Base-by-base conservation (phyloP, 2,329 filamentous ascomycete genomes). In the Alternaria triticimaculans region DNA sequence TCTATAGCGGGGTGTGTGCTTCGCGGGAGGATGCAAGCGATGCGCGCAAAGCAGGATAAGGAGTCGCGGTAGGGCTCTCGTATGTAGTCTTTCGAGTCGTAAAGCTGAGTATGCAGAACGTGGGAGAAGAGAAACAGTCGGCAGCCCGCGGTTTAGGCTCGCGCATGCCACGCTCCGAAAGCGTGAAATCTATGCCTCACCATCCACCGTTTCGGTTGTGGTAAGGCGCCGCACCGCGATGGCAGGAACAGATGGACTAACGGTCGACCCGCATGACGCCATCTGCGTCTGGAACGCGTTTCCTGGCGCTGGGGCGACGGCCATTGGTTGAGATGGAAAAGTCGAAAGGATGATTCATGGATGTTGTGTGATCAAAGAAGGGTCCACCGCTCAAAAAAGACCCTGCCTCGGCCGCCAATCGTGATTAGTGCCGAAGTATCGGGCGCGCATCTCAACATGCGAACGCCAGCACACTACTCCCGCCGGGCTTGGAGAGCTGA, bases 221-320 rank as follows among this genome's bases (percentile, higher is more conserved):
- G 62, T 56, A 60, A 63, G 62, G 46, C 57, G 55, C 62, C 64
- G 65, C 21, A 26, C 58, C 64, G 65, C 71, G 71, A 73, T 73
- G 63, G 68, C 66, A 73, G 70, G 62, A 57, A 71, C 63, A 73
- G 54, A 72, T 73, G 66, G 65, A 70, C 71, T 73, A 73, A 46
- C 63, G 65, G 49, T 26, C 23, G 51, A 53, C 51, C n/a, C 63
- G 41, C 51, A 70, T 72, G 63, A 68, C 68, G 68, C 70, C 67
- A 72, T 71, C 58, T 59, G 62, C 59, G 50, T 72, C 71, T 65
- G 67, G 69, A 66, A 65, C 67, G 56, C 61, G 56, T 59, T 65
- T 60, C 11, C 21, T 11, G 51, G 56, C 21, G 49, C 51, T 50
- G 15, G 18, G 45, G 20, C 30, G 50, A 3, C 18, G 26, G 28